Conservation (phyloP, 306 rosid genomes). For the Glycine latifolia region DNA sequence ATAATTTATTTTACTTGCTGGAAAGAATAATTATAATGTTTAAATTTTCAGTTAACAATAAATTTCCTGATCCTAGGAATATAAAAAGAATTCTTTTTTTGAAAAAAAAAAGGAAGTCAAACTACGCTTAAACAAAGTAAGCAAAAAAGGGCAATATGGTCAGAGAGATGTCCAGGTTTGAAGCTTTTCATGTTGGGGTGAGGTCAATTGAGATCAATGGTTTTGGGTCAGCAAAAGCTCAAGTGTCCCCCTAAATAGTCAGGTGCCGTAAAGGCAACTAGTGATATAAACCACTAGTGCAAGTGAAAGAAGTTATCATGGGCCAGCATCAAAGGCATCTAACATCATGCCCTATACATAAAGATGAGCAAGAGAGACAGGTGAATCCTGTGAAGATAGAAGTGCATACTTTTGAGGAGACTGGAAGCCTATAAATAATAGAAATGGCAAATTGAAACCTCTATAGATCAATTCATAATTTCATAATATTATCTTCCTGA, state of each 20-base stretch:
- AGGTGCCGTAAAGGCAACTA: too few relatives aligned
- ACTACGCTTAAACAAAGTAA: neutral
- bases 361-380: too few relatives aligned
- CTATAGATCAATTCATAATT: too few relatives aligned
- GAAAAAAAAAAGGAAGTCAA: neutral
- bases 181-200: neutral
- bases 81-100: neutral
- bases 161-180: neutral
- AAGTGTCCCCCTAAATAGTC: neutral
- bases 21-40: slow-evolving; percentile 2
- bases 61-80: slow-evolving; percentile 6
- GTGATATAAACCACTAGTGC: too few relatives aligned
- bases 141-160: neutral
- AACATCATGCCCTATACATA: too few relatives aligned
- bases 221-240: neutral
- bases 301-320: too few relatives aligned
- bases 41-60: slow-evolving; percentile 1
- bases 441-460: too few relatives aligned
- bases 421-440: too few relatives aligned
- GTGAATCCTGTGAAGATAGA: too few relatives aligned
- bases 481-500: too few relatives aligned
- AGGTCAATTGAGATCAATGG: neutral
- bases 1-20: neutral
- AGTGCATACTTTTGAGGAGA: too few relatives aligned
- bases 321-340: too few relatives aligned